These are phyloP conservation scores for Phytophthora europaea DNA, from an alignment of 352 stramenopile genomes.

Conservation along the genomic window DNA sequence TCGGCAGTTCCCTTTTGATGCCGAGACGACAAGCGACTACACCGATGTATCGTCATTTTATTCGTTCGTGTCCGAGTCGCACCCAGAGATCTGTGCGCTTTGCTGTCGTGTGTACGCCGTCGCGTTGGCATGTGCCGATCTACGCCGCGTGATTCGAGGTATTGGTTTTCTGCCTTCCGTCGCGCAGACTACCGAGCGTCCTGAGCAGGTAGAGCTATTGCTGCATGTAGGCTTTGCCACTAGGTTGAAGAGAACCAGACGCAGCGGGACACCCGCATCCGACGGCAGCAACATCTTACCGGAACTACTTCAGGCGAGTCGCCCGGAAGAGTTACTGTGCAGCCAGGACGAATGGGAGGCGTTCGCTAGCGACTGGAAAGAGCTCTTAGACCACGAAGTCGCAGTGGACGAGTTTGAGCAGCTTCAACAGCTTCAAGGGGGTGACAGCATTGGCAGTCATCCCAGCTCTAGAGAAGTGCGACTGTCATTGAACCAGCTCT, in stretches of 20 bases:
- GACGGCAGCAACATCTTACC: slow-evolving; percentile 22
- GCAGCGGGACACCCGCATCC: neutral
- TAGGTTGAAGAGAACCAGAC: slow-evolving; percentile 46
- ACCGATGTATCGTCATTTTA: slow-evolving; percentile 88
- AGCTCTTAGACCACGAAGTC: slow-evolving; percentile 63
- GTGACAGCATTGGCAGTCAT: slow-evolving; percentile 9
- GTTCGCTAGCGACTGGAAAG: slow-evolving; percentile 70
- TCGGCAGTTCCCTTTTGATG: slow-evolving; percentile 81
- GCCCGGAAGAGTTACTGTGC: slow-evolving; percentile 61
- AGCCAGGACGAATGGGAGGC: slow-evolving; percentile 59
- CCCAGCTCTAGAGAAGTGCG: slow-evolving; percentile 2
- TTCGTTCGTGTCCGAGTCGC: slow-evolving; percentile 83
- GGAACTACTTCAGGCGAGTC: slow-evolving; percentile 33
- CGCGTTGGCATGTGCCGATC: slow-evolving; percentile 63
- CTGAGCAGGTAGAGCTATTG: slow-evolving; percentile 62
- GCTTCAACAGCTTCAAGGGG: slow-evolving; percentile 33
- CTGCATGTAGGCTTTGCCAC: slow-evolving; percentile 80
- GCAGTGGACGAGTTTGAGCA: slow-evolving; percentile 69
- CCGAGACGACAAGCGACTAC: slow-evolving; percentile 78
- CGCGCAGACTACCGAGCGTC: slow-evolving; percentile 58
- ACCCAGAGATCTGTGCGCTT: slow-evolving; percentile 82
- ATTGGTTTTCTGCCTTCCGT: slow-evolving; percentile 71
- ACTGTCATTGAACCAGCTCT: slow-evolving; percentile 40
- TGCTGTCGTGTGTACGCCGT: slow-evolving; percentile 84
- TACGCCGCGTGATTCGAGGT: slow-evolving; percentile 64